A percentile compares a stretch with the other conserved stretches of the same genome.
Conservation (phyloP, 805 yeast species). For the Nadsonia fulvescens region DNA sequence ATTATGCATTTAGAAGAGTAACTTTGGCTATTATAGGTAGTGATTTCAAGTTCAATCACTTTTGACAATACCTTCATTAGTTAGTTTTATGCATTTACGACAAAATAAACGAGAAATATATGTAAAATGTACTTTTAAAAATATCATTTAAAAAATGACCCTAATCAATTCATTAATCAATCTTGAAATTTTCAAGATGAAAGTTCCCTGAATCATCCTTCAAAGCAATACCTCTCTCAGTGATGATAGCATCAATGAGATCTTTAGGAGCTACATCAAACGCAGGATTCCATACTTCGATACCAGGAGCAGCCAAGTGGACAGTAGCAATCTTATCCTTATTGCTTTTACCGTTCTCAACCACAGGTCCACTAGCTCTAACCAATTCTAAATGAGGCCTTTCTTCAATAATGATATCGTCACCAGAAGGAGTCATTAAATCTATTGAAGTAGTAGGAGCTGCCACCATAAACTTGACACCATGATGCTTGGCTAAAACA, state of each 20-base stretch:
- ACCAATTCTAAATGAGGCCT: conserved; percentile 71
- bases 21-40: no score
- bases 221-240: conserved; percentile 48
- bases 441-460: conserved; percentile 93
- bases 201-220: conserved; percentile 36
- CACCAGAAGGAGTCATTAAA: conserved; percentile 44
- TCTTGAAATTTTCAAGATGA: conserved; percentile 18
- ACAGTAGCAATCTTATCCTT: conserved; percentile 27
- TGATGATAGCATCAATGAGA: conserved; percentile 73
- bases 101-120: no score
- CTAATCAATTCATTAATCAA: not conserved
- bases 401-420: conserved; percentile 67
- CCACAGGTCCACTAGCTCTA: conserved; percentile 49
- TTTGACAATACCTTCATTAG: no score
- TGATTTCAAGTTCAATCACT: no score
- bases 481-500: conserved; percentile 44
- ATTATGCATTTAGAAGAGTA: no score
- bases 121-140: no score
- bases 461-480: conserved; percentile 75
- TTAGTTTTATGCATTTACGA: no score
- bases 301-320: conserved; percentile 70
- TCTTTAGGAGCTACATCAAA: conserved; percentile 83
- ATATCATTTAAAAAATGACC: no score
- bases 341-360: conserved; percentile 18
- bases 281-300: conserved; percentile 89